Percentiles rank a stretch among this genome's conserved stretches.
Evolutionary conservation across 2,329 filamentous ascomycete genomes (phyloP).

Genomic region (Rasamsonia emersonii): DNA sequence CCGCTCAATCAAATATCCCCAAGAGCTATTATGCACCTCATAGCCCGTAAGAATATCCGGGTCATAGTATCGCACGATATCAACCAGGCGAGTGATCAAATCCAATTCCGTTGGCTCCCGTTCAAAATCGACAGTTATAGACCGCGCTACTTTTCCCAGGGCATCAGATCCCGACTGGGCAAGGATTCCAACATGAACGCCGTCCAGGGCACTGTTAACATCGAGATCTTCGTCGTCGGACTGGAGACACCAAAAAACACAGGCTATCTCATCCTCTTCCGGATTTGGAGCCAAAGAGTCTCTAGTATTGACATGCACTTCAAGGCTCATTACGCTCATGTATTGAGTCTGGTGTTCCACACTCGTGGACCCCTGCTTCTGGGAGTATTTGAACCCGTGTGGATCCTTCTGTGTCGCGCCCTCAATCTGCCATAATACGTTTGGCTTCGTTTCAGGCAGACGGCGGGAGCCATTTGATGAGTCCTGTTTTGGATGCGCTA

Average conservation of each 20-base stretch:
- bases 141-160: constrained; percentile 53
- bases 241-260: constrained; percentile 84
- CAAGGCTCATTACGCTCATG: constrained; percentile 94
- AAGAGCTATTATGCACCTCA: constrained; percentile 86
- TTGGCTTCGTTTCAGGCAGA: constrained; percentile 15
- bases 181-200: constrained; percentile 60
- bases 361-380: constrained; percentile 63
- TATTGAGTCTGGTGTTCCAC: constrained; percentile 80
- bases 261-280: constrained; percentile 78
- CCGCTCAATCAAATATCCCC: constrained; percentile 92
- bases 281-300: constrained; percentile 77
- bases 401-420: constrained; percentile 75
- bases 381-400: constrained; percentile 78
- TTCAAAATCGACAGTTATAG: constrained; percentile 56
- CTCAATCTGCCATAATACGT: constrained; percentile 70
- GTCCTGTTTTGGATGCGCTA: constrained; percentile 9
- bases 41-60: constrained; percentile 92
- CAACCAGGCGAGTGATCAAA: constrained; percentile 73
- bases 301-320: constrained; percentile 83
- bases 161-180: constrained; percentile 57
- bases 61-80: constrained; percentile 74
- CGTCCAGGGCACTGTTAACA: constrained; percentile 40
- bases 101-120: constrained; percentile 75
- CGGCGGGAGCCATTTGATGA: not conserved
- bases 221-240: constrained; percentile 57